Percentiles rank a stretch among this genome's conserved stretches.
These are phyloP conservation scores for Candida glaebosa DNA, from an alignment of 805 yeast species.

Conservation along the genomic window DNA sequence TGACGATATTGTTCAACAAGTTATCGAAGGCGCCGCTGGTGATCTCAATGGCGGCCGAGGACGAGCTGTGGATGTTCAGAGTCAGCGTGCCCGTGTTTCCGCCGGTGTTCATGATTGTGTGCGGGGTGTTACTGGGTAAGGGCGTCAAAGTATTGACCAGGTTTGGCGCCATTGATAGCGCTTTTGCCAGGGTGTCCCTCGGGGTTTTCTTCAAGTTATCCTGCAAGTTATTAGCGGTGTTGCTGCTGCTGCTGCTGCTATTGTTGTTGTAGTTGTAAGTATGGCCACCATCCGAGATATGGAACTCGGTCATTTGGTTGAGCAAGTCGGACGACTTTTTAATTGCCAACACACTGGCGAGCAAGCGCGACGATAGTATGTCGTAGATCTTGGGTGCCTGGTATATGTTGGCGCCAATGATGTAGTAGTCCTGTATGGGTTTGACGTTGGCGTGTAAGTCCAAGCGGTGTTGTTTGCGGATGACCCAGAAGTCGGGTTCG, in stretches of 20 bases:
- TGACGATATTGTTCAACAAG: slow-evolving; percentile 24
- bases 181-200: no score
- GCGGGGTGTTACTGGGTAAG: slow-evolving; percentile 16
- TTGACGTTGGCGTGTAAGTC: slow-evolving; percentile 25
- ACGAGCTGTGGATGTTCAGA: slow-evolving; percentile 3
- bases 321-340: slow-evolving; percentile 31
- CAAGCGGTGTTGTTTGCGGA: slow-evolving; percentile 73
- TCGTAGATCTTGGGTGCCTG: slow-evolving; percentile 81
- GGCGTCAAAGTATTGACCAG: slow-evolving; percentile 5
- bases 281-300: slow-evolving; percentile 35
- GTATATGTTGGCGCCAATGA: slow-evolving; percentile 88
- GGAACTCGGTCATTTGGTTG: slow-evolving; percentile 29
- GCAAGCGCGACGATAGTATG: slow-evolving; percentile 65
- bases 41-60: slow-evolving; percentile 18
- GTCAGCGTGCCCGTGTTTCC: slow-evolving; percentile 5
- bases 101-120: slow-evolving; percentile 7
- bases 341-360: slow-evolving; percentile 33
- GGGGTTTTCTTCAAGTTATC: no score
- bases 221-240: no score
- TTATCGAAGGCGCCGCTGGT: slow-evolving; percentile 29
- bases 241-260: slow-evolving; percentile 1
- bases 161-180: not conserved
- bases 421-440: slow-evolving; percentile 74
- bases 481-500: slow-evolving; percentile 93
- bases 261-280: slow-evolving; percentile 9